Conservation (phyloP, 75 land plant species). For the Pinus albicaulis region DNA sequence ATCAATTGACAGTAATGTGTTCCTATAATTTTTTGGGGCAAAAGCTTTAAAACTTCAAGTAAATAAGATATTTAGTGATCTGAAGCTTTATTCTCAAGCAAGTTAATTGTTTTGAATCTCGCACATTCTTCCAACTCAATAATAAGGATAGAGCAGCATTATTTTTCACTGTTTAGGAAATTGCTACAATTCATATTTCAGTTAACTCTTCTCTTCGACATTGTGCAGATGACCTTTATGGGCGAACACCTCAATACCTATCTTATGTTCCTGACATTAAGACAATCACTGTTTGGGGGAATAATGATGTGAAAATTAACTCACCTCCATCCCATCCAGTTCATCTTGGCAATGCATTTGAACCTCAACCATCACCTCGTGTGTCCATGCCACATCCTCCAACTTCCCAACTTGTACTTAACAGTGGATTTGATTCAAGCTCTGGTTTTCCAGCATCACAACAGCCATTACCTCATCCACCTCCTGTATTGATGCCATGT, state of each 20-base stretch:
- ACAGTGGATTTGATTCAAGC: conserved; percentile 14
- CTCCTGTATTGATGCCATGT: no score
- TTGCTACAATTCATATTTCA: no score
- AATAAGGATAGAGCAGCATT: no score
- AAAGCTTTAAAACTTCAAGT: no score
- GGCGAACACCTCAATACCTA: no score
- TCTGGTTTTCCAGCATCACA: no score
- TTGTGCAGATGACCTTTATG: no score
- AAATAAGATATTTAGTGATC: neutral
- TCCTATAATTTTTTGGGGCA: neutral
- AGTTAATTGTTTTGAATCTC: no score
- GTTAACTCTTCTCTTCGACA: no score
- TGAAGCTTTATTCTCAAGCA: neutral
- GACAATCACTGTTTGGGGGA: conserved; percentile 11
- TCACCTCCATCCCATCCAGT: conserved; percentile 19
- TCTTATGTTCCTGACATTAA: neutral
- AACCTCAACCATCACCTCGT: conserved; percentile 8
- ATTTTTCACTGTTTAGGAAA: no score
- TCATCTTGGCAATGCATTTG: neutral
- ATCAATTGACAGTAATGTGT: neutral
- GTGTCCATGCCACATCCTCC: conserved; percentile 21
- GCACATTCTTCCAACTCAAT: no score
- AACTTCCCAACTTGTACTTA: conserved; percentile 21
- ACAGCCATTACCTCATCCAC: no score
- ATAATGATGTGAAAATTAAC: conserved; percentile 17